Conservation (phyloP, 495 filamentous ascomycete genomes). For the Neurospora sp. region DNA sequence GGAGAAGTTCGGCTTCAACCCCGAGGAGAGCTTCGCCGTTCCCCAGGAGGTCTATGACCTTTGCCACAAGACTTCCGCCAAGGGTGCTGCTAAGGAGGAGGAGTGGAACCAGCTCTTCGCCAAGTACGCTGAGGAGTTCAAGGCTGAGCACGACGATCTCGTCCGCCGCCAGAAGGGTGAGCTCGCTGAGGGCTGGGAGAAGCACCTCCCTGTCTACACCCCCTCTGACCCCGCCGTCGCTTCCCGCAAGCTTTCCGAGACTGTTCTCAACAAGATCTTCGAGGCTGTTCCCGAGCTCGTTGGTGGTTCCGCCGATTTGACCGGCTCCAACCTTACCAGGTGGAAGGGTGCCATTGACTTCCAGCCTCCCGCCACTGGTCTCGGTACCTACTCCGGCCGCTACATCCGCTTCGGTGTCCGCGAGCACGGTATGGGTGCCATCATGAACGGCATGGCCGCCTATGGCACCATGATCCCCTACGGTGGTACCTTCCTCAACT, state of each 20-base stretch:
- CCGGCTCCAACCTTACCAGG: constrained; percentile 94
- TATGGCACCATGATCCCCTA: constrained; percentile 94
- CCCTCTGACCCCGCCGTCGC: constrained; percentile 75
- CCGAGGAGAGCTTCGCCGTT: constrained; percentile 85
- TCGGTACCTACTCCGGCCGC: constrained; percentile 82
- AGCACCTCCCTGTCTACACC: constrained; percentile 85
- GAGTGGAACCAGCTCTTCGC: constrained; percentile 92
- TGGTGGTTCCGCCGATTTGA: constrained; percentile 95
- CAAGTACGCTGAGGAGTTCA: constrained; percentile 71
- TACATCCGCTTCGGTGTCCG: constrained; percentile 97
- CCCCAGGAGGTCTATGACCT: constrained; percentile 89
- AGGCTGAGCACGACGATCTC: constrained; percentile 68
- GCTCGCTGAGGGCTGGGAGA: constrained; percentile 96
- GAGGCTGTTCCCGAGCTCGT: constrained; percentile 76
- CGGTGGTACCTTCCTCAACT: constrained; percentile 97
- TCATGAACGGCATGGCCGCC: constrained; percentile 94
- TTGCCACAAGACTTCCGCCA: constrained; percentile 69
- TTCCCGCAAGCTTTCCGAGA: constrained; percentile 92
- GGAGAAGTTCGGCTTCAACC: constrained; percentile 89
- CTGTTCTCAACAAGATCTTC: constrained; percentile 82
- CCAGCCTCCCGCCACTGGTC: constrained; percentile 75
- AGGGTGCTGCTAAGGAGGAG: constrained; percentile 82
- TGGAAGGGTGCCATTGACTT: constrained; percentile 97
- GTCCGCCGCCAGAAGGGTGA: constrained; percentile 68
- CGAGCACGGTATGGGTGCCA: constrained; percentile 94